phyloP scores from a whole-genome alignment of 257 asterid species.

The Solanum boliviense region DNA sequence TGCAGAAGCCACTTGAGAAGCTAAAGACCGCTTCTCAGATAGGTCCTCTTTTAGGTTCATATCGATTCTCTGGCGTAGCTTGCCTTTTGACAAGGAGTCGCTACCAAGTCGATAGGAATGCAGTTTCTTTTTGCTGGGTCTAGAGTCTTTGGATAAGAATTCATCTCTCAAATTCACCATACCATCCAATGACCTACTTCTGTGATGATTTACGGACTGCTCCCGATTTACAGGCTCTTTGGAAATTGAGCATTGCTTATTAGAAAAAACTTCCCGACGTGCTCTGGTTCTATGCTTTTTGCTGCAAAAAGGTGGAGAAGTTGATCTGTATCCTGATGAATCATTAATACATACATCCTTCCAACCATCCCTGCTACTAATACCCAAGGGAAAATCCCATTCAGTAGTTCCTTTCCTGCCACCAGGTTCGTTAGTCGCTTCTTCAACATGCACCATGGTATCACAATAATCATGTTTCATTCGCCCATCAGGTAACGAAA shows the following conservation, averaged over 20 bases:
- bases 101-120: constrained; percentile 19
- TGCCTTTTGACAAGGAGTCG: constrained; percentile 31
- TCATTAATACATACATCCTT: constrained; percentile 34
- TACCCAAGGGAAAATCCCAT: constrained; percentile 38
- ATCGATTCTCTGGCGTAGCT: constrained; percentile 20
- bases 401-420: constrained; percentile 18
- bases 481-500: constrained; percentile 42
- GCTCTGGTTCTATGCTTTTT: constrained; percentile 29
- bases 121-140: constrained; percentile 31
- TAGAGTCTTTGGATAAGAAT: constrained; percentile 18
- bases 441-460: constrained; percentile 19
- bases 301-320: constrained; percentile 36
- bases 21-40: constrained; percentile 18
- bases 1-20: constrained; percentile 11
- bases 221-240: constrained; percentile 13
- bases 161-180: constrained; percentile 24
- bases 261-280: constrained; percentile 19
- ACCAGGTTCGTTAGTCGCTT: constrained; percentile 11
- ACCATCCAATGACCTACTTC: constrained; percentile 37
- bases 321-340: constrained; percentile 48
- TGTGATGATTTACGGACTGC: constrained; percentile 4
- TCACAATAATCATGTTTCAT: constrained; percentile 12
- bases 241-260: constrained; percentile 11
- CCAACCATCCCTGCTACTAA: constrained; percentile 84
- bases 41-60: constrained; percentile 18